Evolutionary conservation across 129 eudicot genomes (phyloP), one percentile per base, ranked within the genome.

Genomic region (Saussurea involucrata): DNA sequence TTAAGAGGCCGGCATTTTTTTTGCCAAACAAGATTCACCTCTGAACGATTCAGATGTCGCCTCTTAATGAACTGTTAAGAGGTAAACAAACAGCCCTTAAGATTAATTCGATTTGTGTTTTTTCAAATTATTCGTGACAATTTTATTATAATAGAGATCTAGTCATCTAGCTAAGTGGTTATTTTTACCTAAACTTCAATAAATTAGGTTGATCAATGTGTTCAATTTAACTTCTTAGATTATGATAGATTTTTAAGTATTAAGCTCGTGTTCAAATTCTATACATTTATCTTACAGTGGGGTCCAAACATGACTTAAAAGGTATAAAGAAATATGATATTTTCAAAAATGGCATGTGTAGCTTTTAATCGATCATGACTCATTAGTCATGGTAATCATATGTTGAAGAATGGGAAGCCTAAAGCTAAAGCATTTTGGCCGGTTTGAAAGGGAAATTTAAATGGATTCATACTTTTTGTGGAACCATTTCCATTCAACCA

Each of bases 331-430:
- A 13, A 46, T 17, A 46, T 15, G 20, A 46, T 46, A 46, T 53
- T 79, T 79, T 80, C 74, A 80, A 80, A 55, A 66, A 46, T 53
- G 83, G 78, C 75, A 24, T 66, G 49, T 73, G 44, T 53, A 55
- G 58, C 69, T 73, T 66, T 66, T 53, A 33, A 66, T 33, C 73
- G 84, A 79, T 80, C 83, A 53, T 53, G 58, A 49, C 79, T 80
- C 83, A 53, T 53, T 20, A 49, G 57, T 28, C 21, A 15, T 42
- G 2, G 68, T 72, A 69, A 66, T 73, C 79, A 73, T 73, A 57
- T 80, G 84, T 73, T 80, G 75, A 73, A 73, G 70, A 80, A 55
- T 53, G 25, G 75, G 84, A 80, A 66, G 74, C 75, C 68, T 22
- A 66, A 73, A 66, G 69, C 68, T 22, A 66, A 73, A 66, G 69